Evolutionary conservation across 148 eudicot genomes (phyloP), one percentile per base, ranked within the genome.

Genomic region (Simmondsia chinensis): DNA sequence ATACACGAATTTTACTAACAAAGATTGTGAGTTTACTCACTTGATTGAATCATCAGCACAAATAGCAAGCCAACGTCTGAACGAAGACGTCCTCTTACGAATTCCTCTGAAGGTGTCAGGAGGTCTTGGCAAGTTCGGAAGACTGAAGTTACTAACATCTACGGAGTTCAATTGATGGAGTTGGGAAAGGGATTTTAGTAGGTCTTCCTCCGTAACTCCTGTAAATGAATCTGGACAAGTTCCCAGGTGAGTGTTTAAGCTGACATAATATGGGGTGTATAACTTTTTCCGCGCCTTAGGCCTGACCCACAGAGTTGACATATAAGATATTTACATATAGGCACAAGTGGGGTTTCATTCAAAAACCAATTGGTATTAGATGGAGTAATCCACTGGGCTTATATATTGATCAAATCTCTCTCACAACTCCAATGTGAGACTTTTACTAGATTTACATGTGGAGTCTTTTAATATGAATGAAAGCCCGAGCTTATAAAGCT

Each of bases 41-140:
- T 55, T 65, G n/a, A 54, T 48, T 23, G 81, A 64, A 53, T 82
- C 94, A 73, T 91, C 96, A 39, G 74, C 65, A 61, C 86, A 79
- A 57, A 91, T 85, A 43, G 73, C 57, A 46, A 91, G 89, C 99
- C 99, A 91, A 41, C 99, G 94, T 65, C 72, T 79, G 30, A 85
- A 63, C 35, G 95, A 82, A 25, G 77, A 74, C 29, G 54, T 63
- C 68, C 71, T 85, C 67, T 57, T 70, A n/a, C 77, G 73, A 40
- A 91, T 86, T 40, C 99, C 99, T 65, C 63, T 69, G 34, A 91
- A 85, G 52, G 72, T 59, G 57, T 79, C 82, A 12, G 99, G 94
- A 56, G 77, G 79, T 49, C 33, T 52, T 24, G 95, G 99, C 74
- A 91, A 70, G 53, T 64, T 67, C 34, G 82, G 69, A 25, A 74